These are phyloP conservation scores for Parsonsia alboflavescens DNA, from an alignment of 257 asterid genomes.

Conservation along the genomic window DNA sequence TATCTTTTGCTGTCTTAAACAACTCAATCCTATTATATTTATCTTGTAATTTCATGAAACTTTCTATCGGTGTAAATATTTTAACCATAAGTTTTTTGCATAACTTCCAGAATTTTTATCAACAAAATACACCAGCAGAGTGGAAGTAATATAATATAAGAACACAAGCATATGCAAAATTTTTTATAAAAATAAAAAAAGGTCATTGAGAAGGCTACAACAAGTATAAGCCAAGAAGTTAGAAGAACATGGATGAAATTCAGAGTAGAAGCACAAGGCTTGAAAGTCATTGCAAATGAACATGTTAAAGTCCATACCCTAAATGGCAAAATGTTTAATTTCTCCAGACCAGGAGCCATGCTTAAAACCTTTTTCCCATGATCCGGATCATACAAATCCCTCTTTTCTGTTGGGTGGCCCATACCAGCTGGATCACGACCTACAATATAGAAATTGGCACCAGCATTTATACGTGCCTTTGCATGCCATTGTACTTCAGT, in stretches of 20 bases:
- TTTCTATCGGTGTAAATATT: not conserved
- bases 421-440: conserved; percentile 95
- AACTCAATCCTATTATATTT: not conserved
- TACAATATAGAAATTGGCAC: conserved; percentile 84
- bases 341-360: conserved; percentile 88
- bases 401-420: conserved; percentile 79
- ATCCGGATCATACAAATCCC: conserved; percentile 84
- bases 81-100: not conserved
- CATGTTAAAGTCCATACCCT: conserved; percentile 34
- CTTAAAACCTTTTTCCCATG: conserved; percentile 85
- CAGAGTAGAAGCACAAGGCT: not conserved
- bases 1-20: not conserved
- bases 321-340: conserved; percentile 73
- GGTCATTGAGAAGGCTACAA: not conserved
- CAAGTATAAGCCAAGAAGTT: not conserved
- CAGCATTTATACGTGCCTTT: conserved; percentile 81
- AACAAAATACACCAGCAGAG: not conserved
- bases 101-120: not conserved
- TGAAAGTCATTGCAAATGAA: not conserved
- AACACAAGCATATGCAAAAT: not conserved
- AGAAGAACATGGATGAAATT: not conserved
- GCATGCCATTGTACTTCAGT: conserved; percentile 98
- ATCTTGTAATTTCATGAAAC: not conserved
- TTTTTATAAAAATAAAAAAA: too few relatives aligned
- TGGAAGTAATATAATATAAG: not conserved